Evolutionary conservation across 2,329 filamentous ascomycete genomes (phyloP).

Genomic region (Exophiala alcalophila): DNA sequence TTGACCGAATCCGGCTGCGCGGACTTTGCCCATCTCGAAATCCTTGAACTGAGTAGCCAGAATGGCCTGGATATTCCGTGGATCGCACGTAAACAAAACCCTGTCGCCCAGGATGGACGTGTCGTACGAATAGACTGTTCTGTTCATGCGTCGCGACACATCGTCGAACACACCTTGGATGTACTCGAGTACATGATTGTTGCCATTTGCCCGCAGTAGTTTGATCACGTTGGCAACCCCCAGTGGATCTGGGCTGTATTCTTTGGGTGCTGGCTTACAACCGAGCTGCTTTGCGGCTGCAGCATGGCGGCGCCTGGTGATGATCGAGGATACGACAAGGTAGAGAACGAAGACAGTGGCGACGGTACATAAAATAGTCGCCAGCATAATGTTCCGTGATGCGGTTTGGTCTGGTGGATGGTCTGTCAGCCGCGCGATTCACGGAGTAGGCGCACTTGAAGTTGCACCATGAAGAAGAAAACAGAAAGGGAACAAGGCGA

Average conservation of each 20-base stretch:
- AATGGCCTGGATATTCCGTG: slow-evolving; percentile 74
- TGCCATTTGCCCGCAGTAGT: slow-evolving; percentile 5
- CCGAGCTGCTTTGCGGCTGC: slow-evolving; percentile 7
- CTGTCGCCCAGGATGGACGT: slow-evolving; percentile 16
- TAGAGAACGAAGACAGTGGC: slow-evolving; percentile 2
- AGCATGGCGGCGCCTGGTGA: slow-evolving; percentile 5
- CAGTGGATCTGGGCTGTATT: slow-evolving; percentile 3
- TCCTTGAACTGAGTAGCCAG: slow-evolving; percentile 78
- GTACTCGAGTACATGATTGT: slow-evolving; percentile 6
- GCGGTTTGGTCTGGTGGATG: slow-evolving; percentile 2
- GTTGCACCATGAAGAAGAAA: no score
- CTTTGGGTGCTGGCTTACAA: slow-evolving; percentile 5
- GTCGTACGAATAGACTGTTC: slow-evolving; percentile 10
- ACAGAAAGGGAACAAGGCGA: no score
- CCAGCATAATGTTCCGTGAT: slow-evolving; percentile 2
- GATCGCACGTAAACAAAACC: slow-evolving; percentile 34
- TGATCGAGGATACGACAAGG: slow-evolving; percentile 2
- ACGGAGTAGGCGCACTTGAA: background rate
- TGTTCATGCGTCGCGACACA: slow-evolving; percentile 8
- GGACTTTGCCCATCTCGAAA: slow-evolving; percentile 73
- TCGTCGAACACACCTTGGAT: slow-evolving; percentile 9
- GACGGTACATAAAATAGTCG: background rate
- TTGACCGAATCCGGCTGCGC: slow-evolving; percentile 67
- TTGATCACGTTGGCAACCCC: slow-evolving; percentile 5
- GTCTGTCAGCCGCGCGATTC: background rate